These are phyloP conservation scores for Bisporella sp. DNA, from an alignment of 2,329 filamentous ascomycete genomes.

Conservation along the genomic window DNA sequence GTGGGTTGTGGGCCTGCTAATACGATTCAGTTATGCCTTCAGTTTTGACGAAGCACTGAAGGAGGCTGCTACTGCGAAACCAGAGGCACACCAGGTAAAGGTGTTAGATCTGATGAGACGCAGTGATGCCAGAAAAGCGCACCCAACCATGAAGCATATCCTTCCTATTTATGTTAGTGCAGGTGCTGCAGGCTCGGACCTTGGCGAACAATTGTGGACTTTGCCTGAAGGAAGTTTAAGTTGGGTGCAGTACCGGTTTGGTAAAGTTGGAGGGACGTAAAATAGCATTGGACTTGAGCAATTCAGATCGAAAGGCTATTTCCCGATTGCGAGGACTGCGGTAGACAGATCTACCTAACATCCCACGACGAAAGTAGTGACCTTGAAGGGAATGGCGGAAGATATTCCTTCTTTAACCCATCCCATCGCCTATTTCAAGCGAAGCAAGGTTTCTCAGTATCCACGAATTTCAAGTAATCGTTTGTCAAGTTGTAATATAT, in stretches of 20 bases:
- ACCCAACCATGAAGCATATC: constrained; percentile 56
- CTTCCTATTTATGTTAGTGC: constrained; percentile 51
- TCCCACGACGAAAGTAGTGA: too few species aligned
- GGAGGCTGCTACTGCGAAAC: constrained; percentile 32
- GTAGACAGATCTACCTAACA: too few species aligned
- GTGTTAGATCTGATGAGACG: constrained; percentile 39
- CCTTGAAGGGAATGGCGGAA: too few species aligned
- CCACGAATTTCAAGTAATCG: too few species aligned
- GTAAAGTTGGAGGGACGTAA: constrained; percentile 1
- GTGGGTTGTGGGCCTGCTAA: constrained; percentile 7
- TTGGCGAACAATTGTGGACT: constrained; percentile 38
- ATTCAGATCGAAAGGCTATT: too few species aligned
- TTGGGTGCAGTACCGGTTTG: constrained; percentile 48
- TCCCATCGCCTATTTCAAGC: too few species aligned
- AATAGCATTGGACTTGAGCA: too few species aligned
- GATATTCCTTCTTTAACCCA: too few species aligned
- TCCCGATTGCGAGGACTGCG: too few species aligned
- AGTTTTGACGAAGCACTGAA: constrained; percentile 56
- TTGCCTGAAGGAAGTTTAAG: constrained; percentile 43
- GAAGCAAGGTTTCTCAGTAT: too few species aligned
- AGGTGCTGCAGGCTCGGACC: constrained; percentile 44
- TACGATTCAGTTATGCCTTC: constrained; percentile 11
- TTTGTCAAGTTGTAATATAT: too few species aligned
- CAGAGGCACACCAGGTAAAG: constrained; percentile 19
- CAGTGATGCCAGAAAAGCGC: constrained; percentile 49